Conservation (phyloP, 495 filamentous ascomycete genomes). For the Immersiella caudata region DNA sequence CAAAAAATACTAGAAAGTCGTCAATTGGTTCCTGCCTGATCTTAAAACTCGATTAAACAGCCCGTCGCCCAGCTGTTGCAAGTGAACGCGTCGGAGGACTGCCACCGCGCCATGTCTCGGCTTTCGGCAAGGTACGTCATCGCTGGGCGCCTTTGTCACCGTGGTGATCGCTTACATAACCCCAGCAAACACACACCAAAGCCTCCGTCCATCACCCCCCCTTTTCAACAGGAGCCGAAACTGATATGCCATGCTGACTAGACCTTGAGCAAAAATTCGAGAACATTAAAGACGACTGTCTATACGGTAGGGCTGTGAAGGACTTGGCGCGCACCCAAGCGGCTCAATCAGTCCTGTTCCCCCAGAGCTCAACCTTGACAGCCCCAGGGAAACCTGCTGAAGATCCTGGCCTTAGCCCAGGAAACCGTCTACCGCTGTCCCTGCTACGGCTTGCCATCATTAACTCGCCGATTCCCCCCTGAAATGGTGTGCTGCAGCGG, state of each 20-base stretch:
- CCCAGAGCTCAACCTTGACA: not conserved
- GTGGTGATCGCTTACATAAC: constrained; percentile 13
- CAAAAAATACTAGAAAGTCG: not conserved
- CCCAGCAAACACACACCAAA: not conserved
- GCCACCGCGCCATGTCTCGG: not conserved
- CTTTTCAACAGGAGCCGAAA: not conserved
- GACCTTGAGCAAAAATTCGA: no score
- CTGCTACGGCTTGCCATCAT: not conserved
- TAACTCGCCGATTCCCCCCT: not conserved
- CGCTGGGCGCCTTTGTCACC: not conserved
- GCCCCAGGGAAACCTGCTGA: no score
- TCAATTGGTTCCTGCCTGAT: not conserved
- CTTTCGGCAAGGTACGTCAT: not conserved
- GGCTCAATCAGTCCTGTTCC: no score
- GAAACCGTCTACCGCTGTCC: no score
- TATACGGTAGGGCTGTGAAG: no score
- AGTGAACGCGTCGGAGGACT: not conserved
- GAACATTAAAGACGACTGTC: no score
- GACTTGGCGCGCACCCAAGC: no score
- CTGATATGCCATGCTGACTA: no score
- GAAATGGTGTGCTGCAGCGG: not conserved
- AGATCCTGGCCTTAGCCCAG: no score
- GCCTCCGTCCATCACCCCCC: not conserved
- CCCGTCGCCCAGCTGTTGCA: not conserved
- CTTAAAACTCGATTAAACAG: not conserved